Evolutionary conservation across 176 grass and related monocot species (phyloP).

Genomic region (Bromus sterilis): DNA sequence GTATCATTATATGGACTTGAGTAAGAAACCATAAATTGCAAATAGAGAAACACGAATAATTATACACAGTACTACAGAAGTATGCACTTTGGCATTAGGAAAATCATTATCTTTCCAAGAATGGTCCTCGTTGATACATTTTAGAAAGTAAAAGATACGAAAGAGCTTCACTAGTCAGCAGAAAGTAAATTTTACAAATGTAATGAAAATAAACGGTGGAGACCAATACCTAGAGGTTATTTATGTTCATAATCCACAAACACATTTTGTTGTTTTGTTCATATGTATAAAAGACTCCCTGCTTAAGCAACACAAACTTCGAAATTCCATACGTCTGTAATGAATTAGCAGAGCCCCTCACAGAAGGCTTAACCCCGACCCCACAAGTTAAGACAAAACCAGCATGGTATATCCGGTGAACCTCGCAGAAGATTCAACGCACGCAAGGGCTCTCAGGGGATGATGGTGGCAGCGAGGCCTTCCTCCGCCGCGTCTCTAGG

Average conservation of each 20-base stretch:
- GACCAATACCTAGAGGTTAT: conserved; percentile 16
- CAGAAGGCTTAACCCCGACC: background rate
- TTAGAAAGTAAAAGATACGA: background rate
- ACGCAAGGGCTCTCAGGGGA: too few relatives aligned
- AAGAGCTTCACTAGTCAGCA: background rate
- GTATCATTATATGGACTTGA: background rate
- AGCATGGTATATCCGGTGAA: background rate
- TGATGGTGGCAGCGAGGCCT: too few relatives aligned
- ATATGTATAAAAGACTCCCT: background rate
- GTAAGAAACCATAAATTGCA: background rate
- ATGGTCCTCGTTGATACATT: background rate
- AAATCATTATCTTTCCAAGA: background rate
- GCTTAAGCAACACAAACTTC: background rate
- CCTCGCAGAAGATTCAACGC: too few relatives aligned
- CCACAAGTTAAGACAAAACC: background rate
- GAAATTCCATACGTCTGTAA: background rate
- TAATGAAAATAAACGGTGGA: background rate
- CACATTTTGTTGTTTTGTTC: background rate
- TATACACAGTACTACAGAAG: background rate
- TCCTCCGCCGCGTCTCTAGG: too few relatives aligned
- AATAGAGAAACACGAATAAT: background rate
- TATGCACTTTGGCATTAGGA: background rate
- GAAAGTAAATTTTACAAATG: background rate
- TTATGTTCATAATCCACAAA: background rate
- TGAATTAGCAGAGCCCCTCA: background rate